Evolutionary conservation across 441 rosid genomes (phyloP).

Genomic region (Geranium incanum): DNA sequence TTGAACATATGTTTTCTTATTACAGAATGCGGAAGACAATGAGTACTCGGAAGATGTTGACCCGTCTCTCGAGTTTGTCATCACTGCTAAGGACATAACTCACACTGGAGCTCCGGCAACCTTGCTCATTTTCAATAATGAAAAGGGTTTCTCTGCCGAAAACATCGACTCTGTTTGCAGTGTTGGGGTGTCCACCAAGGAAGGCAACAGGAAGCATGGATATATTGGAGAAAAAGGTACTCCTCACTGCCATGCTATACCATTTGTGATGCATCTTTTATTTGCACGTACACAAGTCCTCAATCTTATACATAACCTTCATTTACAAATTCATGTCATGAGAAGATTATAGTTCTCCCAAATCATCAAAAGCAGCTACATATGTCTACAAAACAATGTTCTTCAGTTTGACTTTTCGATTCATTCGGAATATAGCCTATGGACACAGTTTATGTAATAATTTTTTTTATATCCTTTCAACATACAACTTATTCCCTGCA

Average conservation of each 20-base stretch:
- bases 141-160: constrained; percentile 41
- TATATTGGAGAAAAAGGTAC: constrained; percentile 86
- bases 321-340: neutral
- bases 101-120: constrained; percentile 61
- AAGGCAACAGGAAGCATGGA: constrained; percentile 49
- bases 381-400: no score
- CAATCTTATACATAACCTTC: neutral
- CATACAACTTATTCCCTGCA: neutral
- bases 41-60: constrained; percentile 54
- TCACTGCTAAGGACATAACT: constrained; percentile 69
- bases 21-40: constrained; percentile 72
- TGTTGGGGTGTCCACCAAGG: constrained; percentile 54
- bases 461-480: no score
- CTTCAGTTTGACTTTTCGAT: no score
- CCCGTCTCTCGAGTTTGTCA: constrained; percentile 64
- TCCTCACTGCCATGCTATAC: neutral
- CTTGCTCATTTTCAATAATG: constrained; percentile 58
- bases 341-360: neutral
- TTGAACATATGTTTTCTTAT: neutral
- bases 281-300: neutral
- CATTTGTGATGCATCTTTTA: neutral
- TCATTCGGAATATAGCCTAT: neutral
- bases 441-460: no score
- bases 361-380: no score
- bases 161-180: constrained; percentile 19